A percentile compares a stretch with the other conserved stretches of the same genome.
phyloP scores from a whole-genome alignment of 352 stramenopile species.

The Pythium phragmitis region DNA sequence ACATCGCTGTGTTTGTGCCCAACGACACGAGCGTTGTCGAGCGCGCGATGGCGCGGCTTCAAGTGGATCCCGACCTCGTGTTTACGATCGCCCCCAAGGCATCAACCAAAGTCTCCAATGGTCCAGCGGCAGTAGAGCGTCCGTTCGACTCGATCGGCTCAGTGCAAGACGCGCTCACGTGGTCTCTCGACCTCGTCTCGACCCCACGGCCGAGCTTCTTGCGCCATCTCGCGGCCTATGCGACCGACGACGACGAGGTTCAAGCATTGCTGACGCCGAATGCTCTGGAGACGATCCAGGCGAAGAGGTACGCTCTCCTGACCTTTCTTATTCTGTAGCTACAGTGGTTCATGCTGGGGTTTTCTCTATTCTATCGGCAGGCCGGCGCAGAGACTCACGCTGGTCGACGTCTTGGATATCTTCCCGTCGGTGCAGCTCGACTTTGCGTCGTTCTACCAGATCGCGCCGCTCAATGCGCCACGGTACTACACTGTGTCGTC shows the following conservation, averaged over 20 bases:
- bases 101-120: neutral
- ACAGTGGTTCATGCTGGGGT: neutral
- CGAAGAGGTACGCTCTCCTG: conserved; percentile 32
- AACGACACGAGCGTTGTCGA: conserved; percentile 53
- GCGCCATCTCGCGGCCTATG: conserved; percentile 55
- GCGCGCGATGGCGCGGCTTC: conserved; percentile 48
- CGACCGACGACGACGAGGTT: conserved; percentile 53
- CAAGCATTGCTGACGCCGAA: conserved; percentile 43
- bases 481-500: conserved; percentile 87
- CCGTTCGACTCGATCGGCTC: conserved; percentile 61
- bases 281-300: conserved; percentile 44
- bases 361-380: conserved; percentile 11
- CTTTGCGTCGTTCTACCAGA: conserved; percentile 66
- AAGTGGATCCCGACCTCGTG: conserved; percentile 51
- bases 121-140: conserved; percentile 11
- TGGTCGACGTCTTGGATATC: conserved; percentile 65
- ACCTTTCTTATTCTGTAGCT: neutral
- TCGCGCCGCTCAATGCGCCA: conserved; percentile 59
- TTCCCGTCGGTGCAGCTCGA: conserved; percentile 66
- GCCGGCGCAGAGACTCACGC: conserved; percentile 33
- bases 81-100: conserved; percentile 37
- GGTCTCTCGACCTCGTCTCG: conserved; percentile 73
- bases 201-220: conserved; percentile 63
- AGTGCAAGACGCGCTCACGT: conserved; percentile 68
- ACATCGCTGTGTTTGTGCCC: conserved; percentile 78